Evolutionary conservation across 768 basidiomycete genomes (phyloP).

Genomic region (Jaapia argillacea): DNA sequence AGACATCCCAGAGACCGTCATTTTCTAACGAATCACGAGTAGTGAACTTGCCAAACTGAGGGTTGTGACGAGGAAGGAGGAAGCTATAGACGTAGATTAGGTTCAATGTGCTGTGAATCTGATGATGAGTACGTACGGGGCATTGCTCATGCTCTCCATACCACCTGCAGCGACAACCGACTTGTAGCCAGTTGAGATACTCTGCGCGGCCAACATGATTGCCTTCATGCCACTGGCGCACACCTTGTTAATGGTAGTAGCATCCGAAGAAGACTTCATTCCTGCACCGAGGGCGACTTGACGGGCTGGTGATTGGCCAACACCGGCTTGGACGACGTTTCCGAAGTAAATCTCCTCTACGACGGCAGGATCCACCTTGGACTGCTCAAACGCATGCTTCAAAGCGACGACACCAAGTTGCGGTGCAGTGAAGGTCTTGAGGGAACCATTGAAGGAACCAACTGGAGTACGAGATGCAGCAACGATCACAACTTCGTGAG

Average conservation of each 20-base stretch:
- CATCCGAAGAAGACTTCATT: slow-evolving; percentile 76
- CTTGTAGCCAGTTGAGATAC: slow-evolving; percentile 79
- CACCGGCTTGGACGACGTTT: slow-evolving; percentile 95
- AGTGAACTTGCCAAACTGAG: slow-evolving; percentile 82
- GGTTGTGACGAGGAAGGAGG: slow-evolving; percentile 73
- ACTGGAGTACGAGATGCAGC: slow-evolving; percentile 91
- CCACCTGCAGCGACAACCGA: slow-evolving; percentile 89
- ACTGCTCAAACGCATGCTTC: slow-evolving; percentile 80
- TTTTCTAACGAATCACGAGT: slow-evolving; percentile 79
- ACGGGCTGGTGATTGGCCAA: slow-evolving; percentile 96
- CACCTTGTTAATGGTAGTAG: slow-evolving; percentile 99
- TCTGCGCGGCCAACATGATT: slow-evolving; percentile 89
- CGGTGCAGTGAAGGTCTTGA: slow-evolving; percentile 83
- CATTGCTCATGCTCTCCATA: slow-evolving; percentile 99
- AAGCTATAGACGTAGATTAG: slow-evolving; percentile 37
- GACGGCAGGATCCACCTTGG: slow-evolving; percentile 66
- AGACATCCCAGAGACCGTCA: slow-evolving; percentile 95
- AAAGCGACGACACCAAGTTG: slow-evolving; percentile 85
- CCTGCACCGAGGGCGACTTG: slow-evolving; percentile 94
- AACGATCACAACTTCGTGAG: slow-evolving; percentile 87
- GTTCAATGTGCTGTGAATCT: not conserved
- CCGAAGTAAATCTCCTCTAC: slow-evolving; percentile 98
- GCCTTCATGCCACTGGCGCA: slow-evolving; percentile 97
- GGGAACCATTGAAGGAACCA: slow-evolving; percentile 82
- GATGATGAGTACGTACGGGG: slow-evolving; percentile 60